Evolutionary conservation across 2,329 filamentous ascomycete genomes (phyloP).

Genomic region (Exophiala mesophila): DNA sequence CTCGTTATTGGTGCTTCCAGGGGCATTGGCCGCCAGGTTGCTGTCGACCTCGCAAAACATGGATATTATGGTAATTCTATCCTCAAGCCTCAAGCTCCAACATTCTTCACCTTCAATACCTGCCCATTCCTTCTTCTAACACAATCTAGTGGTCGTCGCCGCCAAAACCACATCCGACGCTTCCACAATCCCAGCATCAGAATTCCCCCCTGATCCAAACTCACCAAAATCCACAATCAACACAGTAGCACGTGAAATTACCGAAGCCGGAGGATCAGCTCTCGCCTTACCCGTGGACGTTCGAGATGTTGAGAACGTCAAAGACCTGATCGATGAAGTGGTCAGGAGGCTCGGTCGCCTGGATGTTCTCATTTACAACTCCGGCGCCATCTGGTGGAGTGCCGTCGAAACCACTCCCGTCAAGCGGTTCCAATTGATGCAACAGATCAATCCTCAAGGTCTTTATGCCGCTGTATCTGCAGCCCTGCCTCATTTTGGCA

Average conservation of each 20-base stretch:
- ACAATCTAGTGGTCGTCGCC: conserved; percentile 71
- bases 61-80: conserved; percentile 68
- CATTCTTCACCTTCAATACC: too few species aligned
- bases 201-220: conserved; percentile 71
- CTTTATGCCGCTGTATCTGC: conserved; percentile 69
- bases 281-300: conserved; percentile 67
- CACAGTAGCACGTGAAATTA: conserved; percentile 73
- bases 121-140: too few species aligned
- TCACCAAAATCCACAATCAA: conserved; percentile 70
- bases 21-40: conserved; percentile 75
- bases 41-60: conserved; percentile 67
- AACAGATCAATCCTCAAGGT: conserved; percentile 68
- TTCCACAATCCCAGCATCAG: conserved; percentile 39
- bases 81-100: too few species aligned
- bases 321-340: conserved; percentile 55
- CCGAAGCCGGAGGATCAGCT: conserved; percentile 57
- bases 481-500: conserved; percentile 54
- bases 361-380: conserved; percentile 76
- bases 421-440: conserved; percentile 74
- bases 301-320: conserved; percentile 57
- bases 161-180: conserved; percentile 70
- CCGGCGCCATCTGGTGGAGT: conserved; percentile 81
- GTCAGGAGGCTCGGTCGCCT: conserved; percentile 58
- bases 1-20: conserved; percentile 71
- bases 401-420: conserved; percentile 67